phyloP scores from a whole-genome alignment of 164 flowering plant genomes.

The Taxillus chinensis region DNA sequence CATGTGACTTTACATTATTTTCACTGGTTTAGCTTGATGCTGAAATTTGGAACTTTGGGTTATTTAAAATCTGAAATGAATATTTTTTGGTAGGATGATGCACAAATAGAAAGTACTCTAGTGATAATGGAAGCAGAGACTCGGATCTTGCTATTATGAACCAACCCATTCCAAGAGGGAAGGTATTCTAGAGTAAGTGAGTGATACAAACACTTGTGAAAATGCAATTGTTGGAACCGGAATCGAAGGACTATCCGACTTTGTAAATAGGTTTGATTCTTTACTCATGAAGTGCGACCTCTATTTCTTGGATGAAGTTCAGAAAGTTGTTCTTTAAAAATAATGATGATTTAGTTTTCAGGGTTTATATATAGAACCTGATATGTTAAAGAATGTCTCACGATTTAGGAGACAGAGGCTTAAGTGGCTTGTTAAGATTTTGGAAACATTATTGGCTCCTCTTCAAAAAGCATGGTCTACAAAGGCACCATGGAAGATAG shows the following conservation, averaged over 20 bases:
- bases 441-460: slow-evolving; percentile 93
- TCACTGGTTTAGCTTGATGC: background rate
- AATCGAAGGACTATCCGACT: slow-evolving; percentile 42
- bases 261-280: slow-evolving; percentile 46
- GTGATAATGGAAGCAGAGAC: background rate
- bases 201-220: background rate
- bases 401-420: slow-evolving; percentile 75
- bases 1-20: too few relatives aligned
- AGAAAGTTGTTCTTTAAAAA: background rate
- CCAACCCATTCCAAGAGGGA: slow-evolving; percentile 4
- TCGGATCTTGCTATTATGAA: background rate
- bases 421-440: slow-evolving; percentile 96
- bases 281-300: background rate
- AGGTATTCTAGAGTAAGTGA: slow-evolving; percentile 7
- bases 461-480: slow-evolving; percentile 79
- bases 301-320: background rate
- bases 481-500: slow-evolving; percentile 84
- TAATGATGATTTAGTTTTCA: background rate
- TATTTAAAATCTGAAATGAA: background rate
- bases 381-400: slow-evolving; percentile 54
- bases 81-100: background rate
- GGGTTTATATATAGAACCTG: slow-evolving; percentile 43
- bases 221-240: too few relatives aligned
- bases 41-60: background rate
- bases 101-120: slow-evolving; percentile 2